Base-by-base conservation (phyloP, 2,329 filamentous ascomycete species). In the Fusarium sp. region DNA sequence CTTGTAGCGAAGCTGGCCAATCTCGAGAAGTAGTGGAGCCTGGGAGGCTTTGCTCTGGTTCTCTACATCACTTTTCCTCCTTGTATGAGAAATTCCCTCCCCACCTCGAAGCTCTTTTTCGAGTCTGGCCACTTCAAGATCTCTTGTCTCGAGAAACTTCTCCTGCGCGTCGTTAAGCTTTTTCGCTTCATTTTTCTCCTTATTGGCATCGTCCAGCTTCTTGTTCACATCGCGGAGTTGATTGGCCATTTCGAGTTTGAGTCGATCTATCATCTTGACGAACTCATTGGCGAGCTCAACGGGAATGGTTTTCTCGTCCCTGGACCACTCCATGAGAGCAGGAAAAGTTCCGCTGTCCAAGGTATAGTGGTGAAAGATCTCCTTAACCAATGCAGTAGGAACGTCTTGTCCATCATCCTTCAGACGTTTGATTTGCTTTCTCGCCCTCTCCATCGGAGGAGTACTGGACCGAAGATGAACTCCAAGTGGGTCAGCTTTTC, bases 271-370 rank as follows among this genome's bases (percentile, higher is more conserved):
- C 23, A 40, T 43, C 15, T 40, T 49, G 13, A 65, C 10, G 6
- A 70, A 15, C 30, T 65, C 49, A 19, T 59, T 70, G 45, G 54
- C 65, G 30, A 62, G 35, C 33, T 62, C 54, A 15, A 68, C 27
- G 9, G 59, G 62, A 6, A 73, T 50, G 6, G 19, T 5, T 2
- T 33, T 15, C 25, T 56, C 43, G n/a, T 35, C 43, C 17, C 19
- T 6, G 25, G 51, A 67, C 53, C 55, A 66, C 25, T 71, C 63
- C 33, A 41, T 35, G 17, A 72, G 45, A n/a, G 17, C 9, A 68
- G 39, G 10, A 13, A 30, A 30, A 10, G 10, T 30, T 2, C 70
- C 70, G 6, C 33, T 62, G 46, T 59, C 61, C 6, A 15, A 25
- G 10, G 55, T 47, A 40, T 22, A 43, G 10, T 67, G 47, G 9